Evolutionary conservation across 345 rosid species (phyloP).

Genomic region (Populus euphratica): DNA sequence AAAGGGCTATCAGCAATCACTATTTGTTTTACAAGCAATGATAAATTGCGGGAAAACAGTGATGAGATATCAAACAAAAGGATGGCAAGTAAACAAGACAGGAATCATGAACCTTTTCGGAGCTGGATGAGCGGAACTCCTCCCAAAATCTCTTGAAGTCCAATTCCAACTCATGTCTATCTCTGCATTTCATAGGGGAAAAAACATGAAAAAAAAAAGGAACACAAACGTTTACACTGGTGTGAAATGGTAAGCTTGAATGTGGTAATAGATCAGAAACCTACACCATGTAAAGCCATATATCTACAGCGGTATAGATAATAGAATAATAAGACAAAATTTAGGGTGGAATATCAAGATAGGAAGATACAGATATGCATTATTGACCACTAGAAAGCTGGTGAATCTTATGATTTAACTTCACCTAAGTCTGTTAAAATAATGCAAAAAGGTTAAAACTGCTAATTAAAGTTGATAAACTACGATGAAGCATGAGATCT

Average conservation of each 20-base stretch:
- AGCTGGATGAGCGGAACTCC: constrained; percentile 96
- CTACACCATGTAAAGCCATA: background rate
- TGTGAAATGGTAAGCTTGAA: background rate
- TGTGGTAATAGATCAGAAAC: background rate
- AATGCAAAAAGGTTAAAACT: background rate
- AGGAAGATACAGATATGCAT: background rate
- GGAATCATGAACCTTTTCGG: constrained; percentile 62
- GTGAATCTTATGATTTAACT: background rate
- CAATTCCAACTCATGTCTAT: constrained; percentile 86
- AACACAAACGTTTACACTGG: background rate
- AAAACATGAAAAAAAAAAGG: background rate
- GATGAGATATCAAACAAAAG: constrained; percentile 1
- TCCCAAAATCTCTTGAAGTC: constrained; percentile 99
- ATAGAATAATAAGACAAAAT: background rate
- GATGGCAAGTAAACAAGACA: constrained; percentile 1
- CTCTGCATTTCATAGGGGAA: constrained; percentile 39
- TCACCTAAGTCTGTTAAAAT: background rate
- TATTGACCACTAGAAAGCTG: background rate
- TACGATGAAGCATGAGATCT: background rate
- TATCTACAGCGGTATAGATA: background rate
- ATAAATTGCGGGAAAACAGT: background rate
- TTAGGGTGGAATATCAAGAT: background rate
- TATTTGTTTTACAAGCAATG: background rate
- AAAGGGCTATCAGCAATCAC: constrained; percentile 26
- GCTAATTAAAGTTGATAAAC: background rate